Conservation (phyloP, 2,329 filamentous ascomycete genomes). For the Pseudonectria foliicola region DNA sequence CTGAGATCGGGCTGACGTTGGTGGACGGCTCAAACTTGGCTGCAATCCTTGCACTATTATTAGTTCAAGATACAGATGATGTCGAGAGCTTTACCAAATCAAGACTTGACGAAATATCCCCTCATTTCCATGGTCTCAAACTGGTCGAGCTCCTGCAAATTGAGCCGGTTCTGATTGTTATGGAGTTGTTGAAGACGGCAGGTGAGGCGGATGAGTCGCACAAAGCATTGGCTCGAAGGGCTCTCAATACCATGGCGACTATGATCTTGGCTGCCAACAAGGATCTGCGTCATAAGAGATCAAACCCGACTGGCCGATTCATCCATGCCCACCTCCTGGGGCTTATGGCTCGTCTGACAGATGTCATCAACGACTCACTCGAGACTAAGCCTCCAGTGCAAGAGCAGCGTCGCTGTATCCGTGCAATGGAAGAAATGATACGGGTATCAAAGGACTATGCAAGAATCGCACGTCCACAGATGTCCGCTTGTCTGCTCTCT, state of each 20-base stretch:
- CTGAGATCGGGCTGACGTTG: constrained; percentile 50
- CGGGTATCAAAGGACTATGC: constrained; percentile 65
- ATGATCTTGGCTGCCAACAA: constrained; percentile 34
- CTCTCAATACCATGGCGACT: constrained; percentile 39
- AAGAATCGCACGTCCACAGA: constrained; percentile 79
- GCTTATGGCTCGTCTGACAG: constrained; percentile 75
- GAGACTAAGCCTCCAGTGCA: constrained; percentile 45
- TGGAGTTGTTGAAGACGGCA: constrained; percentile 74
- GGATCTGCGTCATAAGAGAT: constrained; percentile 40
- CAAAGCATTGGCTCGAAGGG: constrained; percentile 45
- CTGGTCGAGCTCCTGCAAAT: constrained; percentile 64
- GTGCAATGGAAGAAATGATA: constrained; percentile 84
- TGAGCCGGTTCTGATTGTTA: constrained; percentile 68
- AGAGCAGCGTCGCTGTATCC: constrained; percentile 72
- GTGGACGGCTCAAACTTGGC: constrained; percentile 51
- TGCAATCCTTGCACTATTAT: constrained; percentile 50
- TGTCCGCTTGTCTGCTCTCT: constrained; percentile 85
- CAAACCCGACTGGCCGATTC: constrained; percentile 62
- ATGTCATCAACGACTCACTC: constrained; percentile 63
- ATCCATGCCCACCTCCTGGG: constrained; percentile 79
- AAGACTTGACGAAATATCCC: constrained; percentile 60
- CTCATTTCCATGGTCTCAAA: constrained; percentile 59
- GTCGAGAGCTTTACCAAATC: constrained; percentile 61
- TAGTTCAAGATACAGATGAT: constrained; percentile 49
- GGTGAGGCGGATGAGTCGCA: constrained; percentile 58